Base-by-base conservation (phyloP, 148 eudicot genomes). In the Heliamphora exappendiculata region DNA sequence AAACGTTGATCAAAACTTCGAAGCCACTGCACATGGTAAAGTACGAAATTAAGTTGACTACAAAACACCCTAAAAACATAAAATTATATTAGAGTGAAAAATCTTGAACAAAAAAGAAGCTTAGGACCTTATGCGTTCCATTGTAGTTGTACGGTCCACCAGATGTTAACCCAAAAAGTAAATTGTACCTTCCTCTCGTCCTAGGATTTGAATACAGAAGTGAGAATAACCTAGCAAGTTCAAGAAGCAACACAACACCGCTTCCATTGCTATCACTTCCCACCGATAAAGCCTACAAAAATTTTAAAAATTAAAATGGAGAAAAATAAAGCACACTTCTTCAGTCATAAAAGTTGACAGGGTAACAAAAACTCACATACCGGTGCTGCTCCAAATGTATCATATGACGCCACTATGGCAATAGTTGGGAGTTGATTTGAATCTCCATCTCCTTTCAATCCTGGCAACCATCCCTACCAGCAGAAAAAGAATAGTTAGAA, bases 251-350 rank as follows among this genome's bases (percentile, higher is more conserved):
- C 78, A 85, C 99, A 80, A 93, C 90, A 55, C 99, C 99, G 86
- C 98, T 96, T 80, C 98, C 99, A 75, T 88, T 96, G 90, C 99
- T 93, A 79, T 96, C 99, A 81, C 93, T 95, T 65, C 99, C 99
- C 78, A 89, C 90, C 64, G 99, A 96, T 64, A 96, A 79, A 44
- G 89, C 95, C 99, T 95, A 79, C 69, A 67, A 78, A 76, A 5
- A 74, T 44, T 54, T 78, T 66, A 66, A 51, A 66, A 51, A 37
- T 49, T 55, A 28, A 45, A 45, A n/a, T n/a, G n/a, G n/a, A 20
- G 50, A 42, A 75, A 63, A 75, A 45, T 14, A n/a, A n/a, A n/a
- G 57, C 67, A 67, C 68, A 42, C 70, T 73, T 73, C 57, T 57
- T n/a, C 11, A 33, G 57, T 24, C 50, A 57, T 44, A 28, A 76